Evolutionary conservation across 352 stramenopile species (phyloP).

Genomic region (Aphanomyces astaci): DNA sequence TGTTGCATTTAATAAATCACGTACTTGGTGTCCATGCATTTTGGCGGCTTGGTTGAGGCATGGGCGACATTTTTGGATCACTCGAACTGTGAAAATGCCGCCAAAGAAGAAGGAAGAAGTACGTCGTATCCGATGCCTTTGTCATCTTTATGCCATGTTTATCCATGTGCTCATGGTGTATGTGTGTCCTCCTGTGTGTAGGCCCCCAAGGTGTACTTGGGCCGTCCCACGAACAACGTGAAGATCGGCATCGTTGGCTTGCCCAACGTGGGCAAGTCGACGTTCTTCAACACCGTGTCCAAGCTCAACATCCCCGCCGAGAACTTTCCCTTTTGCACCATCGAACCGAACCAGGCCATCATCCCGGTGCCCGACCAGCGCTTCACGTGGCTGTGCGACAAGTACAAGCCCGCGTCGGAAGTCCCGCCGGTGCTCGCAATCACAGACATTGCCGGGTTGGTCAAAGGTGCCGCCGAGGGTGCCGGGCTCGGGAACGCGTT

Average conservation of each 20-base stretch:
- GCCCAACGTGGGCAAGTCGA: constrained; percentile 99
- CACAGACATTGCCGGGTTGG: constrained; percentile 99
- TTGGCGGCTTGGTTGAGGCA: not conserved
- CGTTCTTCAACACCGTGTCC: constrained; percentile 98
- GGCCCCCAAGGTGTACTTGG: constrained; percentile 43
- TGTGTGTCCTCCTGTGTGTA: not conserved
- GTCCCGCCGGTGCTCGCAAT: constrained; percentile 97
- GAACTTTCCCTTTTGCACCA: constrained; percentile 97
- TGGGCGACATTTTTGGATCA: not conserved
- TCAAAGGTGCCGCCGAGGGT: constrained; percentile 95
- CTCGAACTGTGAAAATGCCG: constrained; percentile 37
- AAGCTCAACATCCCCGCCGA: constrained; percentile 88
- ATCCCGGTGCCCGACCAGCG: constrained; percentile 96
- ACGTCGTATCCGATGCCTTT: constrained; percentile 2
- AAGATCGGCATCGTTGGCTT: constrained; percentile 99
- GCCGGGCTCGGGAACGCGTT: constrained; percentile 99
- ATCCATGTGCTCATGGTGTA: not conserved
- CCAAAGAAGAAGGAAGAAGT: constrained; percentile 85
- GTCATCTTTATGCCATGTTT: not conserved
- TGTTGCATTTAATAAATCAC: not conserved
- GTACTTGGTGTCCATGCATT: constrained; percentile 13
- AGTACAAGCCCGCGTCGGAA: constrained; percentile 91
- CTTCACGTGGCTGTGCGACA: constrained; percentile 97
- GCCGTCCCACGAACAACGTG: constrained; percentile 88
- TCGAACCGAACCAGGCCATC: constrained; percentile 98